These are phyloP conservation scores for Podospora bellae-mahoneyi DNA, from an alignment of 495 filamentous ascomycete genomes.

Conservation along the genomic window DNA sequence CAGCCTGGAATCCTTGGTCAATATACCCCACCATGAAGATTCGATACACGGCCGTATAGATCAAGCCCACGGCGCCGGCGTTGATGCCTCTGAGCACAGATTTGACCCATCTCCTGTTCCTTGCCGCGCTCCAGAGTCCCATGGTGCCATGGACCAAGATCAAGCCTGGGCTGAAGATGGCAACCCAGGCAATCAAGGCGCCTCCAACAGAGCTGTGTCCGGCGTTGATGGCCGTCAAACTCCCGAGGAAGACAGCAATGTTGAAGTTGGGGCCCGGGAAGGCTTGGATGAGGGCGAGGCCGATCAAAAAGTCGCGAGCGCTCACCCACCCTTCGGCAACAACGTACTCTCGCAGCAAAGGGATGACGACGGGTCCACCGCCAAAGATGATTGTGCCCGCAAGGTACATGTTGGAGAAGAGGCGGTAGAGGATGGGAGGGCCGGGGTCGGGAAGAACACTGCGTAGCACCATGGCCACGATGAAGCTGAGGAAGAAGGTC, in stretches of 20 bases:
- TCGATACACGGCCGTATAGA: conserved; percentile 83
- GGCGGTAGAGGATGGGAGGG: conserved; percentile 51
- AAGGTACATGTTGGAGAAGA: conserved; percentile 80
- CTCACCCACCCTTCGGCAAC: conserved; percentile 78
- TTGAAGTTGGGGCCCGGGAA: conserved; percentile 90
- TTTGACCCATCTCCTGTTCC: conserved; percentile 53
- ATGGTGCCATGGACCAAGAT: conserved; percentile 63
- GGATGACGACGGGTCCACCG: conserved; percentile 82
- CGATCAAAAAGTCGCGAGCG: conserved; percentile 75
- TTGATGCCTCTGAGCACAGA: conserved; percentile 65
- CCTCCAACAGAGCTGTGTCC: conserved; percentile 33
- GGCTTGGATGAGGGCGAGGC: conserved; percentile 76
- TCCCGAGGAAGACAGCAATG: conserved; percentile 75
- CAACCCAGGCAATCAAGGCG: conserved; percentile 63
- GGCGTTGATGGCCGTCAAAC: conserved; percentile 49
- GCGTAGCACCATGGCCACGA: conserved; percentile 58
- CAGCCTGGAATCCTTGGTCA: conserved; percentile 49
- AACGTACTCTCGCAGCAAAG: conserved; percentile 73
- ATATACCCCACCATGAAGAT: conserved; percentile 77
- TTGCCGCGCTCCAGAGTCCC: conserved; percentile 63
- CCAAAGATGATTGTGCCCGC: conserved; percentile 90
- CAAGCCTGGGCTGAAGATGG: conserved; percentile 72
- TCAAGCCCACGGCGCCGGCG: conserved; percentile 71
- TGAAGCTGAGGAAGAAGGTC: conserved; percentile 58
- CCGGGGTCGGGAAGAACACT: conserved; percentile 40